Conservation (phyloP, 1,284 basidiomycete species). For the Leccinum griseonigrum region DNA sequence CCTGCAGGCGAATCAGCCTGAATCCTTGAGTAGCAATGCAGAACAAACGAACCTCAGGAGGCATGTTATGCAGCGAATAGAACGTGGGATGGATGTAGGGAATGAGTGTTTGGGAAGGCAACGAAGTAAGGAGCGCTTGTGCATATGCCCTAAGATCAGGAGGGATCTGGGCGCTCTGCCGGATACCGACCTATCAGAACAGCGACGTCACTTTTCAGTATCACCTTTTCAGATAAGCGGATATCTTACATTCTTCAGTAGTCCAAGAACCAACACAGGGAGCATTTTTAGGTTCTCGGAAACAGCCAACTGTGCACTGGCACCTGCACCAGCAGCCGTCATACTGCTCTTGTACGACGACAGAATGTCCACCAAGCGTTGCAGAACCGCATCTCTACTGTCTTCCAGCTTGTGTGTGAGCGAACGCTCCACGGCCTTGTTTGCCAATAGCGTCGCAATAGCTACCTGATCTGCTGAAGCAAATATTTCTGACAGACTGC, state of each 20-base stretch:
- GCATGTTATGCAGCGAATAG: slow-evolving; percentile 97
- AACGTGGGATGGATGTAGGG: slow-evolving; percentile 95
- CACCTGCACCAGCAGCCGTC: slow-evolving; percentile 90
- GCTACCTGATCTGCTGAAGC: slow-evolving; percentile 95
- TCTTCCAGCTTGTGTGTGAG: slow-evolving; percentile 93
- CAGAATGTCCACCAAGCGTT: slow-evolving; percentile 90
- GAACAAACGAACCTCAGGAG: slow-evolving; percentile 64
- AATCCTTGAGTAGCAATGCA: not conserved
- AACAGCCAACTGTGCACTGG: slow-evolving; percentile 91
- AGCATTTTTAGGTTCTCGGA: slow-evolving; percentile 94
- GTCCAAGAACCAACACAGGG: slow-evolving; percentile 84
- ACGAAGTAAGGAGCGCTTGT: slow-evolving; percentile 86
- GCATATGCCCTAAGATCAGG: slow-evolving; percentile 96
- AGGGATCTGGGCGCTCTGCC: slow-evolving; percentile 95
- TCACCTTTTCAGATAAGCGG: not conserved
- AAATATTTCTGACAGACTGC: slow-evolving; percentile 91
- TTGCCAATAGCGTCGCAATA: slow-evolving; percentile 85
- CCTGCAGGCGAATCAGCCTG: slow-evolving; percentile 39
- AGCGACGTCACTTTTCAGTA: slow-evolving; percentile 1
- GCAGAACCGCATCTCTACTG: slow-evolving; percentile 86
- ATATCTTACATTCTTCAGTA: slow-evolving; percentile 85
- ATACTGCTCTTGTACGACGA: slow-evolving; percentile 95
- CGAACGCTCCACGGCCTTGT: slow-evolving; percentile 96
- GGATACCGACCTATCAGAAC: slow-evolving; percentile 74
- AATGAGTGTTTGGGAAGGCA: slow-evolving; percentile 89